Evolutionary conservation across 2,329 filamentous ascomycete genomes (phyloP).

Genomic region (Aspergillus unguis): DNA sequence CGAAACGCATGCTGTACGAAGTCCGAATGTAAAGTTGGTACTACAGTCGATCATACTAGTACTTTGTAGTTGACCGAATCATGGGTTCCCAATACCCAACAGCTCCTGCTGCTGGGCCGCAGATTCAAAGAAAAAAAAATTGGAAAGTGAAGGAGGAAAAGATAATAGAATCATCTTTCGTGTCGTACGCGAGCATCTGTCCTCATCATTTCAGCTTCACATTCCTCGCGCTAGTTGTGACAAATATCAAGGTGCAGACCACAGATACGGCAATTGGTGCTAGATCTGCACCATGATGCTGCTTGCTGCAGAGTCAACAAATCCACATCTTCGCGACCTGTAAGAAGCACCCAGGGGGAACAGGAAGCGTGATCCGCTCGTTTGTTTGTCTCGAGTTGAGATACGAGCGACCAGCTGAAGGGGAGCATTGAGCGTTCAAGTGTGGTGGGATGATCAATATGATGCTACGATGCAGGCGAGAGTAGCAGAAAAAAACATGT

Average conservation of each 20-base stretch:
- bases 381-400: slow-evolving; percentile 1
- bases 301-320: slow-evolving; percentile 3
- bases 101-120: slow-evolving; percentile 1
- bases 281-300: not conserved
- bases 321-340: slow-evolving; percentile 5
- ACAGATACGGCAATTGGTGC: too few species aligned
- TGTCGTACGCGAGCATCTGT: not conserved
- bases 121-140: slow-evolving; percentile 1
- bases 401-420: too few species aligned
- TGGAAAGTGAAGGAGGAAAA: too few species aligned
- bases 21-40: not conserved
- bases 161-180: not conserved
- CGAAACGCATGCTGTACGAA: slow-evolving; percentile 4
- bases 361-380: slow-evolving; percentile 4
- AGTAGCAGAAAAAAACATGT: not conserved
- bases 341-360: not conserved
- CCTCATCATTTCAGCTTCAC: not conserved
- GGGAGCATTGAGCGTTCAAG: too few species aligned
- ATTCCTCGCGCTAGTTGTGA: not conserved
- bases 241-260: too few species aligned
- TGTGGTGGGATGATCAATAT: too few species aligned
- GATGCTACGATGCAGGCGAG: not conserved
- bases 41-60: not conserved
- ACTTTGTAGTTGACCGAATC: slow-evolving; percentile 4
- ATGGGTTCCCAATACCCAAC: not conserved